Evolutionary conservation across 2,329 filamentous ascomycete species (phyloP).

Genomic region (Epichloe uncinata): DNA sequence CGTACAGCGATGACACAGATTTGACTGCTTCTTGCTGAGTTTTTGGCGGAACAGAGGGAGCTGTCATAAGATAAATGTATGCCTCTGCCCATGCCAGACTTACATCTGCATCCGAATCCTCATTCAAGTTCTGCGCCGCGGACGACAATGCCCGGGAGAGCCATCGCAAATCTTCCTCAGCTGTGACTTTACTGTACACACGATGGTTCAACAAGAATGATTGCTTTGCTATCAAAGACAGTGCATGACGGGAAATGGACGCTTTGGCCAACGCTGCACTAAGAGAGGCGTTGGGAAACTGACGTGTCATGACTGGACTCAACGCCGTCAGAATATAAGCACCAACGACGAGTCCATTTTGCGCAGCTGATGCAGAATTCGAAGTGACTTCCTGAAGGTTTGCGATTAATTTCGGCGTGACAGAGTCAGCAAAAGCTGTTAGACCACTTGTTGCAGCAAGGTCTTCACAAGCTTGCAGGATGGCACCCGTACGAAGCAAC

Average conservation of each 20-base stretch:
- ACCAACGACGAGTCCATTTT: constrained; percentile 69
- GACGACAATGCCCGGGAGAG: constrained; percentile 55
- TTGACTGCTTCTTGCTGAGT: constrained; percentile 50
- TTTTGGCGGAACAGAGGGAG: constrained; percentile 42
- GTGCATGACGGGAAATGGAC: constrained; percentile 48
- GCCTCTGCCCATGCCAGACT: constrained; percentile 69
- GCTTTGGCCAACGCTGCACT: constrained; percentile 39
- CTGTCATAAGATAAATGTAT: constrained; percentile 65
- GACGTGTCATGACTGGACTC: constrained; percentile 38
- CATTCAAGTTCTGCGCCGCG: constrained; percentile 40
- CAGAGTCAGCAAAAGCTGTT: constrained; percentile 37
- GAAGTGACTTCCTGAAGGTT: constrained; percentile 64
- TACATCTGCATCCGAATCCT: constrained; percentile 33
- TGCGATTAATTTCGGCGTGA: constrained; percentile 45
- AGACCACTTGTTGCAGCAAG: constrained; percentile 33
- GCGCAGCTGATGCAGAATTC: constrained; percentile 66
- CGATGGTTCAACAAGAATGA: constrained; percentile 78
- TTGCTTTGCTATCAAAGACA: constrained; percentile 63
- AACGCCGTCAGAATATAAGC: constrained; percentile 64
- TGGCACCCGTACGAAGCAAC: constrained; percentile 60
- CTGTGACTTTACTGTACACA: constrained; percentile 67
- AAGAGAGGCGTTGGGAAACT: constrained; percentile 38
- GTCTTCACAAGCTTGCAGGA: constrained; percentile 45
- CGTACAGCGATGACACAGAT: constrained; percentile 52
- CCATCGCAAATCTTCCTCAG: constrained; percentile 69